A percentile compares a stretch with the other conserved stretches of the same genome.
Evolutionary conservation across 495 filamentous ascomycete genomes (phyloP).

Genomic region (Penicillium maclennaniae): DNA sequence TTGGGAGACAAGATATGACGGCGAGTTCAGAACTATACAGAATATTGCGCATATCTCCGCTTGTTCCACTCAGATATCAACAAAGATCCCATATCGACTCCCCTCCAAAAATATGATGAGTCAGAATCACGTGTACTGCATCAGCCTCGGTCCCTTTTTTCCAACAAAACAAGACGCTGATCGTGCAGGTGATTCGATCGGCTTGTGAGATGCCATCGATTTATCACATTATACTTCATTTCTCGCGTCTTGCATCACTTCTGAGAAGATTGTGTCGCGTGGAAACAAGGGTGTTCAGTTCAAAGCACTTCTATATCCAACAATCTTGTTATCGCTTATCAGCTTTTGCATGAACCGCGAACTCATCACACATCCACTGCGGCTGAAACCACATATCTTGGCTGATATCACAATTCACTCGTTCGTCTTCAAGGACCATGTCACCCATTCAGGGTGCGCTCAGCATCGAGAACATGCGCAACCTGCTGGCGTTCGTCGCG

Average conservation of each 20-base stretch:
- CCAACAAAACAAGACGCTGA: conserved; percentile 12
- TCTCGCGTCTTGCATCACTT: background rate
- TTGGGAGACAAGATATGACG: too few species aligned
- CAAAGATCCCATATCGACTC: background rate
- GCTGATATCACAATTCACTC: background rate
- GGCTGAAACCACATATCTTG: background rate
- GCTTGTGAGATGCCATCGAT: background rate
- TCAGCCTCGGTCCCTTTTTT: conserved; percentile 10
- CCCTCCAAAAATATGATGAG: background rate
- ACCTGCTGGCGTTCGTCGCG: conserved; percentile 19
- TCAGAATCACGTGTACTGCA: conserved; percentile 13
- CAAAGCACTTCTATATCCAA: background rate
- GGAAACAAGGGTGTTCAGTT: background rate
- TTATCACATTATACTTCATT: background rate
- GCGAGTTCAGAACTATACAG: too few species aligned
- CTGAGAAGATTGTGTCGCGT: background rate
- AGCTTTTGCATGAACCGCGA: background rate
- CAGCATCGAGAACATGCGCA: conserved; percentile 22
- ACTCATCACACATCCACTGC: background rate
- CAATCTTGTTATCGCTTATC: conserved; percentile 9
- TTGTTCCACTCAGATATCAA: background rate
- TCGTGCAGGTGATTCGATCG: conserved; percentile 8
- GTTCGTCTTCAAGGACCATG: background rate
- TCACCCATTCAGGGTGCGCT: conserved; percentile 6
- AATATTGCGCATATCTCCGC: too few species aligned